These are phyloP conservation scores for Mortierella sp. DNA, from an alignment of 371 early-diverging fungal genomes.

Conservation along the genomic window DNA sequence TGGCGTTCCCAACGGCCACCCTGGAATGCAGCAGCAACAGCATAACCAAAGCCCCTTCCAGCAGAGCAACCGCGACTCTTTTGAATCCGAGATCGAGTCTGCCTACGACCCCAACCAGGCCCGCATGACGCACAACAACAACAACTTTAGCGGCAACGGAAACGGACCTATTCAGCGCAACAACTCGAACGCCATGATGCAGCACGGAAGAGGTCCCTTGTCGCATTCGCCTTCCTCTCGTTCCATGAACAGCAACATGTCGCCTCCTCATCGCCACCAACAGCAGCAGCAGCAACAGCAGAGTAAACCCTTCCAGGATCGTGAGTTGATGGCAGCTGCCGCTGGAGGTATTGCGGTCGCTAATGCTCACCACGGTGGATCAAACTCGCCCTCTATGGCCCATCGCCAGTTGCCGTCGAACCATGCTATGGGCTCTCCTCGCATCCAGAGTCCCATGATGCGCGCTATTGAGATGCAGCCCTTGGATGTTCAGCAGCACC, in stretches of 20 bases:
- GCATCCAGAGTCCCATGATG: constrained; percentile 17
- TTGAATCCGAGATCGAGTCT: constrained; percentile 43
- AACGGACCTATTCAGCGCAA: constrained; percentile 33
- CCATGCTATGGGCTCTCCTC: background rate
- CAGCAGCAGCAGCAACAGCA: constrained; percentile 11
- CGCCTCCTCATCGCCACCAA: constrained; percentile 1
- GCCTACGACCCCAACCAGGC: constrained; percentile 40
- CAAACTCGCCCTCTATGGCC: constrained; percentile 14
- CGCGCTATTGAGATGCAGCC: constrained; percentile 54
- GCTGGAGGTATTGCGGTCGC: constrained; percentile 19
- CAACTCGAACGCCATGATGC: constrained; percentile 39
- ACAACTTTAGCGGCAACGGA: background rate
- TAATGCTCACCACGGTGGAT: background rate
- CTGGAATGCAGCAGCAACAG: constrained; percentile 5
- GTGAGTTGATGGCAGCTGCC: constrained; percentile 34
- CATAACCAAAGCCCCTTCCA: constrained; percentile 27
- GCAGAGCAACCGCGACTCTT: constrained; percentile 26
- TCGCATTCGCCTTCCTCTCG: constrained; percentile 22
- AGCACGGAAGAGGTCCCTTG: constrained; percentile 8
- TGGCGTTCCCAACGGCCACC: constrained; percentile 9
- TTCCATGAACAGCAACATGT: constrained; percentile 18
- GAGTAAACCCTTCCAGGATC: constrained; percentile 41
- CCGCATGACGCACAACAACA: constrained; percentile 20
- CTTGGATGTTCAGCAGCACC: constrained; percentile 50
- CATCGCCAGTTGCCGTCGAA: constrained; percentile 13